phyloP scores from a whole-genome alignment of 202 grass and related monocot species.

The Digitaria exilis region DNA sequence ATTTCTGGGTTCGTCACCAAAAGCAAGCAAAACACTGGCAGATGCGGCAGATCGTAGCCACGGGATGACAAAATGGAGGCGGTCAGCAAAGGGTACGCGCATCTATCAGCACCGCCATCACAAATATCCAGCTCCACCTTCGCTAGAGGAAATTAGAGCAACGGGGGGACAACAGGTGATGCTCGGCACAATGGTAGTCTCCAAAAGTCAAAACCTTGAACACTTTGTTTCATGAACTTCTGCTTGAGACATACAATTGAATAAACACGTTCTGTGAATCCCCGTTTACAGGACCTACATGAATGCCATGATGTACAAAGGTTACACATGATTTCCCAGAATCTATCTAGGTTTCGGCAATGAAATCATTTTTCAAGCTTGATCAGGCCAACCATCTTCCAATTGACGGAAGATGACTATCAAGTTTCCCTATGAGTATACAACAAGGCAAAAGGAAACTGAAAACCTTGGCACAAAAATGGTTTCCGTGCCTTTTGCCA shows the following conservation, averaged over 20 bases:
- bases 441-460: constrained; percentile 32
- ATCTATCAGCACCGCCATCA: not conserved
- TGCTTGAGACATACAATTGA: not conserved
- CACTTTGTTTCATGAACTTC: not conserved
- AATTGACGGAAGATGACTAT: not conserved
- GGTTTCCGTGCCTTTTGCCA: not conserved
- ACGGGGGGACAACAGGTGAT: not conserved
- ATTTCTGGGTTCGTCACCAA: not conserved
- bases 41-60: not conserved
- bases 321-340: not conserved
- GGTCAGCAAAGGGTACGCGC: too few species aligned
- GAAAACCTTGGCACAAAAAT: constrained; percentile 54
- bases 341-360: not conserved
- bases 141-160: not conserved
- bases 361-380: not conserved
- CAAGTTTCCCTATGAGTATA: constrained; percentile 19
- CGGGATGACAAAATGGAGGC: not conserved
- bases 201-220: not conserved
- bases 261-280: not conserved
- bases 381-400: constrained; percentile 6
- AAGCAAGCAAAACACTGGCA: not conserved
- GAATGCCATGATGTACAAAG: not conserved
- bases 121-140: not conserved
- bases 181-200: not conserved
- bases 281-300: not conserved